Conservation (phyloP, 208 protist genomes). For the Leishmania tropica region DNA sequence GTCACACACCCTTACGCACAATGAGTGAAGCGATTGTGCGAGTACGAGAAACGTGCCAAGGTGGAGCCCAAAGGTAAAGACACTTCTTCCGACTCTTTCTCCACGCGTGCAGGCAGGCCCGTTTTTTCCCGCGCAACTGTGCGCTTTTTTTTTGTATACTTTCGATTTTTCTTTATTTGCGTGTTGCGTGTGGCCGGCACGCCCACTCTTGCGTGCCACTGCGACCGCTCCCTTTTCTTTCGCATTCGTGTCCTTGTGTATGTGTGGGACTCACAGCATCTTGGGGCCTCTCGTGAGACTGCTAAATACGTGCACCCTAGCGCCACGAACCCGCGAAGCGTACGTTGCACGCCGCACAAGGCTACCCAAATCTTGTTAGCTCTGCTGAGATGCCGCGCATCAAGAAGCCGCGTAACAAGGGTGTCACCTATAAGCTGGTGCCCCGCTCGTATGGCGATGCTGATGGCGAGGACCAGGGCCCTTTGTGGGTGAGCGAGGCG, state of each 20-base stretch:
- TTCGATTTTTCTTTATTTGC: not conserved
- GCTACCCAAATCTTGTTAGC: not conserved
- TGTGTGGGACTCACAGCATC: not conserved
- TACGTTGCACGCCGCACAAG: not conserved
- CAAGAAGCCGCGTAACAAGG: constrained; percentile 48
- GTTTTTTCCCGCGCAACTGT: not conserved
- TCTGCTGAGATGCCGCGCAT: constrained; percentile 28
- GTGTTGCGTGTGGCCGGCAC: not conserved
- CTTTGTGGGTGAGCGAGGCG: constrained; percentile 62
- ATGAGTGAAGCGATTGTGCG: not conserved
- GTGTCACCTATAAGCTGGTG: constrained; percentile 73
- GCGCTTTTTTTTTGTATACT: not conserved
- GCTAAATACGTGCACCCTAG: not conserved
- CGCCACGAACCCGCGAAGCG: not conserved
- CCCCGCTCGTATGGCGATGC: constrained; percentile 65
- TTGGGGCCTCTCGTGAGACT: not conserved
- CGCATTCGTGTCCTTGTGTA: not conserved
- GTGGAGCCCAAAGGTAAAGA: not conserved
- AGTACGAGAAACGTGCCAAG: not conserved
- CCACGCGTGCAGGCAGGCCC: not conserved
- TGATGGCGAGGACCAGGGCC: constrained; percentile 30
- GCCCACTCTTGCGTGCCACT: not conserved
- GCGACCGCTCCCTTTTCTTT: not conserved
- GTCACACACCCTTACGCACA: not conserved
- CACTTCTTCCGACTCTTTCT: not conserved